These are phyloP conservation scores for Argentina anserina DNA, from an alignment of 306 rosid species.

Conservation along the genomic window DNA sequence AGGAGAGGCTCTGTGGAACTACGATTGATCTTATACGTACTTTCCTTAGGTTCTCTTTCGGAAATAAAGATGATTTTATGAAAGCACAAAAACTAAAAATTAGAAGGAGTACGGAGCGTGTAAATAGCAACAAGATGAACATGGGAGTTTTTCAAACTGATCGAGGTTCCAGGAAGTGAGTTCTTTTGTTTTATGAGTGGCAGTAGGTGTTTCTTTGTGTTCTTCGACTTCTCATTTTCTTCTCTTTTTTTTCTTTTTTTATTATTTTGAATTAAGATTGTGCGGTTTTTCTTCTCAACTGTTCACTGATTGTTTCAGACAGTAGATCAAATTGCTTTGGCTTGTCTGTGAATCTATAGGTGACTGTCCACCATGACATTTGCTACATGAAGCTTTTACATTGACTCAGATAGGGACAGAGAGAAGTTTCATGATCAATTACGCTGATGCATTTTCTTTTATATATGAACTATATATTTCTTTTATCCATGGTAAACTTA, in stretches of 20 bases:
- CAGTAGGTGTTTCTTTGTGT: not conserved
- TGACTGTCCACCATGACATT: conserved; percentile 3
- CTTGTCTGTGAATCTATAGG: not conserved
- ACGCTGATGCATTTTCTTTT: not conserved
- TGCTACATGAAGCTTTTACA: not conserved
- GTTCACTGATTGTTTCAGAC: not conserved
- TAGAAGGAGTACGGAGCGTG: not conserved
- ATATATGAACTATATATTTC: not conserved
- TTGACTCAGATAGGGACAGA: not conserved
- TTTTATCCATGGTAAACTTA: not conserved
- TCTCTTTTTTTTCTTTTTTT: not conserved
- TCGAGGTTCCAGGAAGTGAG: not conserved
- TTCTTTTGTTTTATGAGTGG: conserved; percentile 4
- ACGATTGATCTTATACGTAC: conserved; percentile 24
- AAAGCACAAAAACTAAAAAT: not conserved
- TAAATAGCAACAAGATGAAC: conserved; percentile 1
- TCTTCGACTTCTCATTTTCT: not conserved
- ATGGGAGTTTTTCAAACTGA: not conserved
- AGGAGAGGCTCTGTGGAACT: conserved; percentile 64
- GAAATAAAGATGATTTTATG: not conserved
- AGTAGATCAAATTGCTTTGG: not conserved
- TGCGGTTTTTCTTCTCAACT: not conserved
- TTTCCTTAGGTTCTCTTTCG: not conserved
- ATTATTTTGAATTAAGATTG: not conserved
- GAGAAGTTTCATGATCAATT: not conserved